These are phyloP conservation scores for Salvia sclarea DNA, from an alignment of 305 asterid species.

Conservation along the genomic window DNA sequence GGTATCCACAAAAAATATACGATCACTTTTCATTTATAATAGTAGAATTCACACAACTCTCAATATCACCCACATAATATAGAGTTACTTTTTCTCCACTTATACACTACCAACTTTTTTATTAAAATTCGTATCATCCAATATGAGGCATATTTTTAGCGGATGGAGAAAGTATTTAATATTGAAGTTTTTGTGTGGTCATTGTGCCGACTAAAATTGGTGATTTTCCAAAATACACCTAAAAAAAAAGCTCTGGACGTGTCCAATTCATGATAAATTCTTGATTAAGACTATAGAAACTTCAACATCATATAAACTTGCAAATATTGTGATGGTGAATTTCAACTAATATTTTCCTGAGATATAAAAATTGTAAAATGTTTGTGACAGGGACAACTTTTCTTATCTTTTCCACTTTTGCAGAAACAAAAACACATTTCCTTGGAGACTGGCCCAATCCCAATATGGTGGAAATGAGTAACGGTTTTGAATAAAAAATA, in stretches of 20 bases:
- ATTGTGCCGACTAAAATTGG: not conserved
- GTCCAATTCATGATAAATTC: not conserved
- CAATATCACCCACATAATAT: no score
- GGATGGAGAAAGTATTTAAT: no score
- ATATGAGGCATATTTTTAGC: no score
- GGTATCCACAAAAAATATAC: no score
- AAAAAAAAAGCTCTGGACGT: not conserved
- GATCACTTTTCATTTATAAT: no score
- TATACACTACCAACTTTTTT: no score
- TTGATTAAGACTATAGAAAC: not conserved
- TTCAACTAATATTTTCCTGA: not conserved
- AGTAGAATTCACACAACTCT: no score
- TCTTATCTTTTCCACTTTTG: not conserved
- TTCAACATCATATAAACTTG: not conserved
- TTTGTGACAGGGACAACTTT: not conserved
- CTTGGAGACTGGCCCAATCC: not conserved
- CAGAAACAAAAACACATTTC: not conserved
- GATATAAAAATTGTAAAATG: not conserved
- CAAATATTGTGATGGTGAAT: not conserved
- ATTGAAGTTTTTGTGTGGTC: not conserved
- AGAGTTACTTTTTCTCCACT: no score
- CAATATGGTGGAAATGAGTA: not conserved
- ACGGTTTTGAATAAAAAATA: not conserved
- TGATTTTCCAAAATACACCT: not conserved
- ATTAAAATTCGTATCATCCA: no score